Conservation (phyloP, 108 stramenopile species). For the Discostella stelligeroides region DNA sequence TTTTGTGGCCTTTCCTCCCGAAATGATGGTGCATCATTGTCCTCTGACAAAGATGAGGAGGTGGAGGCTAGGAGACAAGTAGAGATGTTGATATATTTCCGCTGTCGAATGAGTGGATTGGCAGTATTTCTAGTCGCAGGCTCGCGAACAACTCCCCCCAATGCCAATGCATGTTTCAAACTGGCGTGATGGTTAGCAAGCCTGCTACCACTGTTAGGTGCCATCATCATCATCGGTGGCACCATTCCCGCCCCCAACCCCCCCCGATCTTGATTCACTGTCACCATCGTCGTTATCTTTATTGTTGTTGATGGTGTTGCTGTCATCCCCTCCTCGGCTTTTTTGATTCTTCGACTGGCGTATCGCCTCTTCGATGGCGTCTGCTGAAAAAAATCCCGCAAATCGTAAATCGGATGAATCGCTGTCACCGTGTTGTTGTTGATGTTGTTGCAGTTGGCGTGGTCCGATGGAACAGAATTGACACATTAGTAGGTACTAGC, state of each 20-base stretch:
- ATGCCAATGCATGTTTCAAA: not conserved
- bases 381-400: conserved; percentile 78
- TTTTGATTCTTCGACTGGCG: conserved; percentile 36
- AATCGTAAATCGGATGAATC: conserved; percentile 57
- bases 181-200: not conserved
- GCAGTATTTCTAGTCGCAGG: too few species aligned
- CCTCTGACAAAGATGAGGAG: too few species aligned
- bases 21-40: too few species aligned
- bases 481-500: too few species aligned
- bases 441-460: too few species aligned
- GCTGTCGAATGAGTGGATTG: too few species aligned
- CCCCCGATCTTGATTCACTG: not conserved
- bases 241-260: conserved; percentile 9
- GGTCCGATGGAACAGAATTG: conserved; percentile 74
- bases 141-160: too few species aligned
- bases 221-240: conserved; percentile 44
- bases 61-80: too few species aligned
- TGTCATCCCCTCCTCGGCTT: too few species aligned
- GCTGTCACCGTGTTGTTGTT: not conserved
- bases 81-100: too few species aligned
- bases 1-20: too few species aligned
- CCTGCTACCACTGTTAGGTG: conserved; percentile 59
- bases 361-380: conserved; percentile 74
- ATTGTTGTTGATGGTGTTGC: conserved; percentile 22
- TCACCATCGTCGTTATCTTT: not conserved